Conservation (phyloP, 2,329 filamentous ascomycete genomes). For the Colletotrichum godetiae region DNA sequence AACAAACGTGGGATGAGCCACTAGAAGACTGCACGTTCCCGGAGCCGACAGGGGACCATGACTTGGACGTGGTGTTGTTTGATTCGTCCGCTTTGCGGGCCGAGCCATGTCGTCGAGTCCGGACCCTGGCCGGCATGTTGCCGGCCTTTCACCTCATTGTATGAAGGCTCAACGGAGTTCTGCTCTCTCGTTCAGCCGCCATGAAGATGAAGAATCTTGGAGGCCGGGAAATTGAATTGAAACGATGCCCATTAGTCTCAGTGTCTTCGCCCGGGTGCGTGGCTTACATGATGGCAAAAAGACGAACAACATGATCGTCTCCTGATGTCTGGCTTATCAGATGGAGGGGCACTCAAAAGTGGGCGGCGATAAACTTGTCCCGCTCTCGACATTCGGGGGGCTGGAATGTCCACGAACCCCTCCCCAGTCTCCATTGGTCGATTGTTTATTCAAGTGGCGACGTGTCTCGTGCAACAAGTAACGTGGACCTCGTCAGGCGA, state of each 20-base stretch:
- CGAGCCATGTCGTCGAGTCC: constrained; percentile 25
- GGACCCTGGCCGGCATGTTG: constrained; percentile 8
- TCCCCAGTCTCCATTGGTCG: neutral
- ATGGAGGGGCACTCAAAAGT: neutral
- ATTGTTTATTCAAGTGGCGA: neutral
- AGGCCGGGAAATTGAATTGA: neutral
- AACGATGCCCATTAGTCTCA: neutral
- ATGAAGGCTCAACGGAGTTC: neutral
- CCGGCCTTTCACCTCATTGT: neutral
- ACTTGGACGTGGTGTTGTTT: constrained; percentile 29
- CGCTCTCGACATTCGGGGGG: neutral
- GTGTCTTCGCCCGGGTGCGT: neutral
- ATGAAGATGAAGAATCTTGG: neutral
- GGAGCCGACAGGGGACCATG: constrained; percentile 15
- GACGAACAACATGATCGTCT: neutral
- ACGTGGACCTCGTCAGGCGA: neutral
- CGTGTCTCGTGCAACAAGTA: neutral
- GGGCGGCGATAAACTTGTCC: neutral
- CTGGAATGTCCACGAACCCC: neutral
- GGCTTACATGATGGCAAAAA: neutral
- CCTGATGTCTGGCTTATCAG: constrained; percentile 5
- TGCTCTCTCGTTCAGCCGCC: neutral
- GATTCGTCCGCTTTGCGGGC: constrained; percentile 29
- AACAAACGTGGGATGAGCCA: constrained; percentile 21
- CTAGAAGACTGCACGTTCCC: constrained; percentile 24